Evolutionary conservation across 768 basidiomycete species (phyloP), one percentile per base, ranked within the genome.

Genomic region (Pleurotus salmoneostramineus): DNA sequence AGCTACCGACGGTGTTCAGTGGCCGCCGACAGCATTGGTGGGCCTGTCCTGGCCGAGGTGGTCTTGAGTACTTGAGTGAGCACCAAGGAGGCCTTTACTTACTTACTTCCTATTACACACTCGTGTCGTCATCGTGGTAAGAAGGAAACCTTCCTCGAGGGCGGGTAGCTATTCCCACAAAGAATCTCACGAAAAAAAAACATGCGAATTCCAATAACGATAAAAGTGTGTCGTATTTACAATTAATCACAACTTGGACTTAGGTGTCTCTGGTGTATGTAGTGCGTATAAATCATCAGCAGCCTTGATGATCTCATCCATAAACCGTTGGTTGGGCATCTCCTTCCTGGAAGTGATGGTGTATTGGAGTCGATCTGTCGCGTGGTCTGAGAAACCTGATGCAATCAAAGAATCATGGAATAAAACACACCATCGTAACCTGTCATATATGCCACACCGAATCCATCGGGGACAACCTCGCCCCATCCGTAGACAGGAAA

Each of bases 381-480:
- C 5, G 17, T 34, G 46, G 43, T 32, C 11, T 12, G 31, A 49
- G 37, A 31, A 44, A 27, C 21, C 21, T 27, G 21, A 15, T n/a
- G 10, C 34, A 51, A 56, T 6, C 37, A 37, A 27, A 11, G 17
- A 6, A 49, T n/a, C 32, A 37, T 27, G 8, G 40, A 17, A 37
- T 15, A n/a, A 8, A 44, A 69, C 82, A 56, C 58, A 88, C 89
- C 85, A 61, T 91, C 83, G 64, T 83, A 89, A 40, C 91, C 91
- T n/a, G 95, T 95, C 83, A 93, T 87, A 67, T 98, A 98, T 10
- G 93, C 89, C 33, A 98, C 88, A 34, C 95, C 95, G 67, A 95
- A 98, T 1, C 95, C 95, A 62, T 97, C 88, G 1, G 91, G 87
- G 27, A 96, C 93, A 46, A 98, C 91, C 80, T 93, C 91, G 50